A percentile compares a stretch with the other conserved stretches of the same genome.
Conservation (phyloP, 176 grass and related monocot species). For the Paspalum notatum region DNA sequence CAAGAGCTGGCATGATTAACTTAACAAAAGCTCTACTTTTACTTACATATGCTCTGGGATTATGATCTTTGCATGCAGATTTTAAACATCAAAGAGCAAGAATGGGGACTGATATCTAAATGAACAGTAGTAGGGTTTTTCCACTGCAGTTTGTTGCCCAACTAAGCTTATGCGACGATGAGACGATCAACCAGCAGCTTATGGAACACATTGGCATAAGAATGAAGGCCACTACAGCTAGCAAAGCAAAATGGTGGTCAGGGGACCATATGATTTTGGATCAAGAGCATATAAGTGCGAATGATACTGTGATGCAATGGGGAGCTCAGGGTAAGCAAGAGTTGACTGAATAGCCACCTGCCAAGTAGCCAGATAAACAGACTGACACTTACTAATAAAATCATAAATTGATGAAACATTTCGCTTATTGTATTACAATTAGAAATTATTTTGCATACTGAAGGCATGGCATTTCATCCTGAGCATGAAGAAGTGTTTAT, state of each 20-base stretch:
- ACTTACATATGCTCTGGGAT: not conserved
- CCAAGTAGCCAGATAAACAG: slow-evolving; percentile 9
- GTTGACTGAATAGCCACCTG: not conserved
- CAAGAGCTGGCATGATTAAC: no score
- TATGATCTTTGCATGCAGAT: not conserved
- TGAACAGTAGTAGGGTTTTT: not conserved
- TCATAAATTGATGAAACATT: not conserved
- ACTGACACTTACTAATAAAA: not conserved
- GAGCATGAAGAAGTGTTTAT: not conserved
- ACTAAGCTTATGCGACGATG: slow-evolving; percentile 5
- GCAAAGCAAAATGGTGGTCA: not conserved
- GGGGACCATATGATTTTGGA: not conserved
- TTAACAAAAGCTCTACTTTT: not conserved
- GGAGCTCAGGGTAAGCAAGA: slow-evolving; percentile 8
- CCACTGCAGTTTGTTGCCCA: slow-evolving; percentile 15
- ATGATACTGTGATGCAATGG: not conserved
- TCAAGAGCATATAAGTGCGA: not conserved
- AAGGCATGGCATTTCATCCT: not conserved
- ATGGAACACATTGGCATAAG: not conserved
- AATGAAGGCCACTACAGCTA: not conserved
- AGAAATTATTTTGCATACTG: not conserved
- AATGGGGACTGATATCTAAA: not conserved
- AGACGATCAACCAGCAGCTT: not conserved
- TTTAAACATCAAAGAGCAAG: not conserved
- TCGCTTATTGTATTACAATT: not conserved